Evolutionary conservation across 177 flowering plant genomes (phyloP), one percentile per base, ranked within the genome.

Genomic region (Telopea speciosissima): DNA sequence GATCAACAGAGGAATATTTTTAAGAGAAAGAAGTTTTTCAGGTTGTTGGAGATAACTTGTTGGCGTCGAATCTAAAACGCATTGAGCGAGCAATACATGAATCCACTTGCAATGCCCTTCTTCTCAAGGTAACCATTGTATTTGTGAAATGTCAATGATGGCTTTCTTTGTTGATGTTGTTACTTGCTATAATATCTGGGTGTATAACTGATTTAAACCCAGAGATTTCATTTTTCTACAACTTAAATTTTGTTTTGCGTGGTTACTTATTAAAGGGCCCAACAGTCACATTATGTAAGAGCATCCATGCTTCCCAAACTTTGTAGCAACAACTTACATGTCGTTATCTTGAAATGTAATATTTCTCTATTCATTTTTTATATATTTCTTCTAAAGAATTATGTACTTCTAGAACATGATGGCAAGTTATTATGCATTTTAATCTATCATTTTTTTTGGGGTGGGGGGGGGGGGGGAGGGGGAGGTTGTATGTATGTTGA

Each of bases 21-120:
- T 54, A 19, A 26, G 59, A 70, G 52, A 52, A 25, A 52, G 49
- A 68, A n/a, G 36, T 42, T 76, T 71, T 85, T 81, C 90, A 93
- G 99, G 98, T 93, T 72, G 98, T 90, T 0, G 98, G 99, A 61
- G 95, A 83, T 82, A 89, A 85, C 63, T 79, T 91, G 76, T 81
- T 93, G 80, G 88, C 85, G 94, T 91, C 97, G 71, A 90, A 88
- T 82, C 82, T 88, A 56, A 90, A 89, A 72, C 91, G 94, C 21
- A 84, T 93, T 62, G 90, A 91, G 66, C 89, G 82, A 82, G 99
- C 99, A 68, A 83, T 78, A 49, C 76, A 68, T 17, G 97, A 95
- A 65, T 76, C 85, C 66, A 79, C 93, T 74, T 95, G 99, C 81
- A 90, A 93, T 82, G 90, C 95, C 65, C 90, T 95, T 78, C 85